Evolutionary conservation across 768 basidiomycete species (phyloP).

Genomic region (Zangia roseola): DNA sequence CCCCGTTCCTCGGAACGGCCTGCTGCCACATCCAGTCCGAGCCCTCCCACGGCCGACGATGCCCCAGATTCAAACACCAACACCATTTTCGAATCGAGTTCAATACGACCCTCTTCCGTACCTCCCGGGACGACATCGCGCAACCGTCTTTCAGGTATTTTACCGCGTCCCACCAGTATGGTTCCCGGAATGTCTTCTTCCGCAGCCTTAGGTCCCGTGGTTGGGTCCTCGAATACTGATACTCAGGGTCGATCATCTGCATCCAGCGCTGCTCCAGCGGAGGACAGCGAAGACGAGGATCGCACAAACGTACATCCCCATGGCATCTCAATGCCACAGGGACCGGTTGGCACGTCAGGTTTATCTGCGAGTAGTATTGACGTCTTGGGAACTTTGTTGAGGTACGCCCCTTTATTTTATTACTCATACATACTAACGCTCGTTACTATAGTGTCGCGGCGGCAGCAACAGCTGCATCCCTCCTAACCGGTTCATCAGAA

Average conservation of each 20-base stretch:
- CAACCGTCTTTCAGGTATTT: slow-evolving; percentile 37
- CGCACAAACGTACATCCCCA: slow-evolving; percentile 16
- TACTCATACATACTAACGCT: background rate
- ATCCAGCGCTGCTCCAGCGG: background rate
- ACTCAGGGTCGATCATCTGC: slow-evolving; percentile 4
- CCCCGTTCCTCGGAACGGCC: slow-evolving; percentile 36
- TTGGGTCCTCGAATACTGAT: slow-evolving; percentile 1
- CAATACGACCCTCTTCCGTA: slow-evolving; percentile 20
- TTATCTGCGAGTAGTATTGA: slow-evolving; percentile 77
- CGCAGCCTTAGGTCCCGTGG: slow-evolving; percentile 7
- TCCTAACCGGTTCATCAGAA: slow-evolving; percentile 70
- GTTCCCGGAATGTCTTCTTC: slow-evolving; percentile 17
- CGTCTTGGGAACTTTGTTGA: slow-evolving; percentile 78
- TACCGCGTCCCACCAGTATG: slow-evolving; percentile 38
- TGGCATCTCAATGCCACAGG: slow-evolving; percentile 26
- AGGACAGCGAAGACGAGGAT: slow-evolving; percentile 18
- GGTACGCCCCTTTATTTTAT: slow-evolving; percentile 41
- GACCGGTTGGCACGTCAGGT: slow-evolving; percentile 30
- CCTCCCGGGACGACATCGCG: slow-evolving; percentile 32
- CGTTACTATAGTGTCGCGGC: slow-evolving; percentile 65
- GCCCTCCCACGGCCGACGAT: slow-evolving; percentile 3
- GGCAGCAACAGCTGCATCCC: slow-evolving; percentile 87
- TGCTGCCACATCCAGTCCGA: slow-evolving; percentile 11
- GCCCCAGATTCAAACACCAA: slow-evolving; percentile 3
- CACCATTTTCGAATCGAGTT: slow-evolving; percentile 4